Percentiles rank a stretch among this genome's conserved stretches.
These are phyloP conservation scores for Debaryomycetaceae sp. DNA, from an alignment of 1,139 yeast genomes.

Conservation along the genomic window DNA sequence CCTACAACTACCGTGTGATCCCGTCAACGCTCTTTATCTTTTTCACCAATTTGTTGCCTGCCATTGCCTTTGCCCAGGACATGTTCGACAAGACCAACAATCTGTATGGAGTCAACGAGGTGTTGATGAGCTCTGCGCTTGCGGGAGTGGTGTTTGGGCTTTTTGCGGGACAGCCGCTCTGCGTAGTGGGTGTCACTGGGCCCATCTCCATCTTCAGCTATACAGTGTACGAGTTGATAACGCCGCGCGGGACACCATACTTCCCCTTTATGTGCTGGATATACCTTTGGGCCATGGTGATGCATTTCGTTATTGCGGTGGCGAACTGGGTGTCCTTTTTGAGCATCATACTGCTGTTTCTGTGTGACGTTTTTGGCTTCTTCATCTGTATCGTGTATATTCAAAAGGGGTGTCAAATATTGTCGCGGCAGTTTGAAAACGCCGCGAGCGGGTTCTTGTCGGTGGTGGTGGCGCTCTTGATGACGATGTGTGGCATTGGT, in stretches of 20 bases:
- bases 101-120: slow-evolving; percentile 89
- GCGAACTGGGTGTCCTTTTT: slow-evolving; percentile 67
- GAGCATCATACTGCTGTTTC: slow-evolving; percentile 71
- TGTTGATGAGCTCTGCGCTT: slow-evolving; percentile 74
- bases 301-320: slow-evolving; percentile 71
- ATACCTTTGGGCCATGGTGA: slow-evolving; percentile 83
- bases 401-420: slow-evolving; percentile 84
- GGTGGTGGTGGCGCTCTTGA: slow-evolving; percentile 64
- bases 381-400: slow-evolving; percentile 88
- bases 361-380: slow-evolving; percentile 92
- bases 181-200: slow-evolving; percentile 97
- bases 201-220: slow-evolving; percentile 90
- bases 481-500: slow-evolving; percentile 71
- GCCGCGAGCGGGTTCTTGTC: slow-evolving; percentile 70
- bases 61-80: slow-evolving; percentile 94
- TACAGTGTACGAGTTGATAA: slow-evolving; percentile 79
- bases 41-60: slow-evolving; percentile 88
- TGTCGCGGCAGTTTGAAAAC: slow-evolving; percentile 60
- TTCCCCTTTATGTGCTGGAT: slow-evolving; percentile 97
- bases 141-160: slow-evolving; percentile 89
- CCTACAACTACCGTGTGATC: slow-evolving; percentile 79
- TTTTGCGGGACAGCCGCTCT: slow-evolving; percentile 84
- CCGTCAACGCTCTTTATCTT: slow-evolving; percentile 81
- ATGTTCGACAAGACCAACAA: slow-evolving; percentile 88
- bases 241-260: slow-evolving; percentile 61